Evolutionary conservation across 1,139 yeast genomes (phyloP).

Genomic region (Arxiozyma slooffiae): DNA sequence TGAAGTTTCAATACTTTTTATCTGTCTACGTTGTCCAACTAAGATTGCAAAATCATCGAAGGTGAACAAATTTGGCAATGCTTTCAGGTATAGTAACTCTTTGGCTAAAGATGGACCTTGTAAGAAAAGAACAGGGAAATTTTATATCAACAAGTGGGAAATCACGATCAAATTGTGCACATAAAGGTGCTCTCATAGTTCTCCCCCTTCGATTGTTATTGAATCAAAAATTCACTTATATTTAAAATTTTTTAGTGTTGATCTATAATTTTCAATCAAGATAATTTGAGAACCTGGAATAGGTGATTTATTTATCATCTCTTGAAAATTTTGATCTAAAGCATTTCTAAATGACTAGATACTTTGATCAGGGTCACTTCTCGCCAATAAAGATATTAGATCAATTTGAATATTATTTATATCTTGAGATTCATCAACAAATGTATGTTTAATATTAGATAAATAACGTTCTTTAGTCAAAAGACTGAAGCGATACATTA

Average conservation of each 20-base stretch:
- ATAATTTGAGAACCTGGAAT: slow-evolving; percentile 33
- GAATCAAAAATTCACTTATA: slow-evolving; percentile 59
- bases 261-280: slow-evolving; percentile 68
- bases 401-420: slow-evolving; percentile 70
- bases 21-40: slow-evolving; percentile 51
- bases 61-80: slow-evolving; percentile 35
- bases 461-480: slow-evolving; percentile 41
- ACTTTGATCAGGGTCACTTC: slow-evolving; percentile 88
- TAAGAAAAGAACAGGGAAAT: slow-evolving; percentile 34
- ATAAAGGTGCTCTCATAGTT: slow-evolving; percentile 33
- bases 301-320: slow-evolving; percentile 44
- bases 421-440: slow-evolving; percentile 93
- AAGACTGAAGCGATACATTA: slow-evolving; percentile 46
- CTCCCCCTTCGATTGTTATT: slow-evolving; percentile 45
- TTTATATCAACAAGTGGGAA: slow-evolving; percentile 43
- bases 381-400: slow-evolving; percentile 52
- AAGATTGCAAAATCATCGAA: slow-evolving; percentile 61
- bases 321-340: slow-evolving; percentile 52
- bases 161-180: slow-evolving; percentile 37
- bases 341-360: slow-evolving; percentile 87
- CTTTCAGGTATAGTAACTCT: slow-evolving; percentile 42
- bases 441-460: slow-evolving; percentile 50
- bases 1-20: slow-evolving; percentile 52
- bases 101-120: slow-evolving; percentile 54
- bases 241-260: slow-evolving; percentile 58